Conservation (phyloP, 306 rosid species). For the Nissolia schottii region DNA sequence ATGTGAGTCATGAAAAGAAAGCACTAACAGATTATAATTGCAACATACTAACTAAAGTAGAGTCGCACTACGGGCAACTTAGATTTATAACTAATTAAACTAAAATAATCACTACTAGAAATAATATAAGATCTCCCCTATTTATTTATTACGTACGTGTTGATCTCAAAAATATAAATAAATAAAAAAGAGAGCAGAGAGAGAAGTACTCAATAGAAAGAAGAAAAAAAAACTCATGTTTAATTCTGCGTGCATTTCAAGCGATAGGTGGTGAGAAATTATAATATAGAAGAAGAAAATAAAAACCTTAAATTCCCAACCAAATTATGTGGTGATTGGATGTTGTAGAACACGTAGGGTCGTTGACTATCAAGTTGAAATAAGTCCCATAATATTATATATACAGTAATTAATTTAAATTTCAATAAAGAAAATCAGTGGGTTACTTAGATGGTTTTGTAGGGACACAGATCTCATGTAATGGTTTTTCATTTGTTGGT, state of each 20-base stretch:
- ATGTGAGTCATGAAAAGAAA: neutral
- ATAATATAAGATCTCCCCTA: no score
- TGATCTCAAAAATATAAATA: neutral
- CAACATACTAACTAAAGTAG: neutral
- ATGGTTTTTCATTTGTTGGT: conserved; percentile 13
- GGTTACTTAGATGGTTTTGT: neutral
- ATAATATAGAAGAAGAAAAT: neutral
- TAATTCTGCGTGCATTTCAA: conserved; percentile 23
- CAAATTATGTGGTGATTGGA: neutral
- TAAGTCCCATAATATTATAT: neutral
- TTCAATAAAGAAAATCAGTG: neutral
- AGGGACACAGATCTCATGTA: conserved; percentile 23
- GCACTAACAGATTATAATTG: neutral
- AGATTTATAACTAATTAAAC: neutral
- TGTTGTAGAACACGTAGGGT: neutral
- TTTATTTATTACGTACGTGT: neutral
- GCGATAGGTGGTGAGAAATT: conserved; percentile 5
- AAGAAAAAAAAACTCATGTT: neutral
- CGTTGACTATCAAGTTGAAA: neutral
- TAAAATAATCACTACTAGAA: neutral
- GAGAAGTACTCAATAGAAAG: neutral
- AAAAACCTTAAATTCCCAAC: neutral
- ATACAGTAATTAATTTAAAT: no score
- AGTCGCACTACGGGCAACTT: neutral
- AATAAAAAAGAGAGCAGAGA: neutral